phyloP scores from a whole-genome alignment of 164 flowering plant genomes.

The Aristolochia californica region DNA sequence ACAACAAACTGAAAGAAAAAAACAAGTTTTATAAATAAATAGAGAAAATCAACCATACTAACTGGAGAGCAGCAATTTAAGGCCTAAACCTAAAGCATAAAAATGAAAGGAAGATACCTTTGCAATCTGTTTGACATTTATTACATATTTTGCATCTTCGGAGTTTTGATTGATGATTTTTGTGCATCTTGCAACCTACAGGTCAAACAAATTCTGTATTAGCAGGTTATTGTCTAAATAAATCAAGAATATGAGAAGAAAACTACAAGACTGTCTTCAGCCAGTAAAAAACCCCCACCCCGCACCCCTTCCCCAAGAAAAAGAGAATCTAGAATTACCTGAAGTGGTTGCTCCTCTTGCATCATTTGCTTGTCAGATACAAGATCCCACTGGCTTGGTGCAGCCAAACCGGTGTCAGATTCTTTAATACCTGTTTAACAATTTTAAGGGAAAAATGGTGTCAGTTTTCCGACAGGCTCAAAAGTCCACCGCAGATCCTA shows the following conservation, averaged over 20 bases:
- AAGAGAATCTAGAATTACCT: constrained; percentile 26
- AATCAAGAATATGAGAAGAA: too few species aligned
- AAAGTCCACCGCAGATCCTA: too few species aligned
- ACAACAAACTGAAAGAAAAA: constrained; percentile 72
- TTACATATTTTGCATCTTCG: constrained; percentile 94
- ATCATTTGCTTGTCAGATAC: constrained; percentile 99
- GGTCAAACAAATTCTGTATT: neutral
- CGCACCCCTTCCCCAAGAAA: too few species aligned
- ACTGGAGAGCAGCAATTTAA: too few species aligned
- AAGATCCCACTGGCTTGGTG: constrained; percentile 99
- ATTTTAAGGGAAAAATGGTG: too few species aligned
- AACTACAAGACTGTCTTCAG: too few species aligned
- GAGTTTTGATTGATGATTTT: constrained; percentile 87
- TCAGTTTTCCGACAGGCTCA: too few species aligned
- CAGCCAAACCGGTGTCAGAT: constrained; percentile 97
- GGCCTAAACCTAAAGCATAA: neutral
- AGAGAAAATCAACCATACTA: too few species aligned
- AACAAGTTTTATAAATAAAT: neutral
- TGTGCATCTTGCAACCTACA: constrained; percentile 94
- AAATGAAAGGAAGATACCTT: constrained; percentile 37
- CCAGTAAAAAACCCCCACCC: too few species aligned
- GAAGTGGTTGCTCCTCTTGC: constrained; percentile 98
- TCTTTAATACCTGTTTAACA: constrained; percentile 74
- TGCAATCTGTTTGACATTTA: constrained; percentile 96
- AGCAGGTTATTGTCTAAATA: too few species aligned